Evolutionary conservation across 106 monocot species (phyloP).

Genomic region (Platanthera guangdongensis): DNA sequence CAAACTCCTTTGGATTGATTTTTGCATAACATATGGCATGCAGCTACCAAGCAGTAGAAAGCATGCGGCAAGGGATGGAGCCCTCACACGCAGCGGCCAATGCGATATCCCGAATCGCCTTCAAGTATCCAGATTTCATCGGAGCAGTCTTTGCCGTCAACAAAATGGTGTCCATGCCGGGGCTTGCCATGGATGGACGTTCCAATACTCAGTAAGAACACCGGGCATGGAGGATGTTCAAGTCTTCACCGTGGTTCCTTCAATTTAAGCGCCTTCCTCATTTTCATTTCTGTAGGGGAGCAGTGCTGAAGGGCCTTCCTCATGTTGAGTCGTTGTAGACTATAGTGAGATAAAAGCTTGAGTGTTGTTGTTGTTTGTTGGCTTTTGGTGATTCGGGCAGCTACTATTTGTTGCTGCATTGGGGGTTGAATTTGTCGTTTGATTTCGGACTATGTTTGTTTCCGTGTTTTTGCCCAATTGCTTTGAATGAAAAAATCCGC

Average conservation of each 20-base stretch:
- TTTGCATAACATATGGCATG: slow-evolving; percentile 7
- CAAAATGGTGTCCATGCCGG: slow-evolving; percentile 70
- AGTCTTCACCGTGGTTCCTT: slow-evolving; percentile 61
- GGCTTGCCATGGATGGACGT: slow-evolving; percentile 93
- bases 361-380: no score
- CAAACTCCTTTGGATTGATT: not conserved
- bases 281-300: no score
- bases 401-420: no score
- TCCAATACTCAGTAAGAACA: slow-evolving; percentile 76
- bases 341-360: no score
- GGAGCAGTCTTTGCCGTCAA: slow-evolving; percentile 75
- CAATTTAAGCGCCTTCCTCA: not conserved
- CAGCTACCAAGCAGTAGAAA: slow-evolving; percentile 90
- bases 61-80: slow-evolving; percentile 83
- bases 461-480: no score
- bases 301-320: no score
- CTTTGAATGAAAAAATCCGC: no score
- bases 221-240: slow-evolving; percentile 54
- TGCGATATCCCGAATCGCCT: slow-evolving; percentile 68
- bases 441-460: no score
- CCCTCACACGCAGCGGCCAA: slow-evolving; percentile 55
- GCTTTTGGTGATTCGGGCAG: no score
- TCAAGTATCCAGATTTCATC: slow-evolving; percentile 64
- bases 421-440: no score
- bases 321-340: no score